Evolutionary conservation across 2,329 filamentous ascomycete species (phyloP), one percentile per base, ranked within the genome.

Genomic region (Fusarium tuaranense): DNA sequence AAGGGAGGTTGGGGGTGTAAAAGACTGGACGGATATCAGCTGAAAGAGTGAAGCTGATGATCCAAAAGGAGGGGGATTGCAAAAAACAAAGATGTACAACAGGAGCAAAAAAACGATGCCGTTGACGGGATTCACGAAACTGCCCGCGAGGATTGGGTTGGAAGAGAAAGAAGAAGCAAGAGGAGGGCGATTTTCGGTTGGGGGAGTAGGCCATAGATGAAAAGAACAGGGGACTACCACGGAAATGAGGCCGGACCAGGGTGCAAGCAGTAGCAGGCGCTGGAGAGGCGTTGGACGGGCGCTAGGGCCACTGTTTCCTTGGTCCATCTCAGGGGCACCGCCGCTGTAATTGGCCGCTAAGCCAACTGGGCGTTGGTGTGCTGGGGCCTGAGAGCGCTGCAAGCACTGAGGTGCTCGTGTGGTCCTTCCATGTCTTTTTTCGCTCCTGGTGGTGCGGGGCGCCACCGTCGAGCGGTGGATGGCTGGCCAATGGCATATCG

Each of bases 21-120:
- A 78, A 44, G 80, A 84, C 80, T 80, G 84, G 81, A 85, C 81
- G 81, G 82, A 79, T 78, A 73, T 78, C 80, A 81, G 81, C 82
- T 84, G 75, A 85, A 82, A 81, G 84, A 85, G 80, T 85, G 84
- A 84, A 85, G 83, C 82, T 80, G 82, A 81, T 74, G 76, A 80
- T 82, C 79, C 76, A 76, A 51, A 27, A 18, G 46, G 77, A 73
- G 81, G 82, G 66, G 27, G 67, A 67, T 55, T 44, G 48, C 65
- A 67, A 67, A 51, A 80, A 78, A 51, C 46, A 80, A 68, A 70
- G 70, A 71, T 77, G 72, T 76, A 51, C 46, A 51, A 73, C 71
- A 69, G 67, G 67, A 77, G 76, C 75, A 51, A 76, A 75, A 75
- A 71, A 76, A 72, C 67, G 68, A 76, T 76, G 70, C 69, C 66